Evolutionary conservation across 2,329 filamentous ascomycete genomes (phyloP), one percentile per base, ranked within the genome.

Genomic region (Cyphellophora attinorum): DNA sequence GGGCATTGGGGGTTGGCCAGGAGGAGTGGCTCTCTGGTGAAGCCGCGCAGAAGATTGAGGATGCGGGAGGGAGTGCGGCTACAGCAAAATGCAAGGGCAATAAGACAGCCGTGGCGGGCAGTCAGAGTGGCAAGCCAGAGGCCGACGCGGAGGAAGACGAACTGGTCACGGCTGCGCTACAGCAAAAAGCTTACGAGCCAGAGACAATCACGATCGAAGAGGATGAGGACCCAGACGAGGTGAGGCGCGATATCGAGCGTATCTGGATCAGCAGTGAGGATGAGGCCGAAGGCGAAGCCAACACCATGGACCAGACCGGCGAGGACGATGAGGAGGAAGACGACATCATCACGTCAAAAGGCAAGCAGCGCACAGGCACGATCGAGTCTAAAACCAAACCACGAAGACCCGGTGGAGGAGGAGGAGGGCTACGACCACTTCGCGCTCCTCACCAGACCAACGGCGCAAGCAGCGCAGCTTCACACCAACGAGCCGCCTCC

Each of bases 211-310:
- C n/a, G n/a, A n/a, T 63, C 5, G 65, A 64, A 8, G 66, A 64
- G 19, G 67, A 69, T 31, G 69, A 73, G 35, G 70, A 68, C 31
- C 55, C 55, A 18, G 59, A 64, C 27, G 54, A 63, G 57, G 15
- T 58, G 62, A 27, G 60, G 67, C 37, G 39, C 35, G 45, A 47
- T 41, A 72, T 79, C 36, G 74, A 79, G 43, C 54, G 64, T n/a
- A 68, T 76, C 41, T 67, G 67, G 42, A 50, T 76, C 10, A 64
- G 70, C 10, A 72, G 67, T 31, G 67, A 74, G 37, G 70, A 72
- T 18, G 63, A 67, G 29, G 54, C 57, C n/a, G 54, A 60, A 3
- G 51, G 27, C 6, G 18, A 31, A 16, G 19, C 43, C 10, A 70
- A 75, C 12, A 13, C 15, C 18, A 19, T 25, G 11, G 31, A 62